Base-by-base conservation (phyloP, 2,329 filamentous ascomycete species). In the Juglanconis sp. region DNA sequence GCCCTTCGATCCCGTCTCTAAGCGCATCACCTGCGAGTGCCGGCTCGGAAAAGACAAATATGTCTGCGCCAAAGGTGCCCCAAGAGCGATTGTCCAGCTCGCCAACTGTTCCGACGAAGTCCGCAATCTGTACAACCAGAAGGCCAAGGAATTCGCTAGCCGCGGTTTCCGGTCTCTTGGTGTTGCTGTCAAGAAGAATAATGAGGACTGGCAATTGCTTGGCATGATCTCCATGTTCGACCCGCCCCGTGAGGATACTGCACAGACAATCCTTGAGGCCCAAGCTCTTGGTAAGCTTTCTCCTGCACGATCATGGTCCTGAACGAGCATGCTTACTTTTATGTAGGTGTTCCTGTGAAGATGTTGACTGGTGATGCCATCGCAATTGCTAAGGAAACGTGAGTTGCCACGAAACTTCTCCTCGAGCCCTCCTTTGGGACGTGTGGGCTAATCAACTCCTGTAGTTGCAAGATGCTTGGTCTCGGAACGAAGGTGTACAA, bases 221-320 rank as follows among this genome's bases (percentile, higher is more conserved):
- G 88, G 88, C 74, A 86, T 91, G 79, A 82, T 91, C 74, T 89
- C 88, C 72, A 90, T 91, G 87, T 91, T 91, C 77, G 88, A 91
- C 73, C 88, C 88, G 71, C 88, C 88, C 62, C 88, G 88, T 81
- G 87, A 90, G 70, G 88, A 91, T 74, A 91, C 89, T 65, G 88
- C 87, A 65, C 87, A 90, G 77, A 91, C 88, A 64, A 91, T 91
- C 70, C 78, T 89, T 69, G 88, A 91, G 77, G 88, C 88, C 6
- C 61, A 63, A 11, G 61, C 61, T 57, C 54, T 63, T 32, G 61
- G 57, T 55, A 13, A 46, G 57, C 50, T 17, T 31, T 15, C 5
- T 11, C 17, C 36, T 15, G 11, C 1, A 10, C 3, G 38, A 35
- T 32, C 4, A 3, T 5, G 6, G 3, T 57, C 6, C 9, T 35